phyloP scores from a whole-genome alignment of 352 stramenopile genomes.

The Pythium oligandrum region DNA sequence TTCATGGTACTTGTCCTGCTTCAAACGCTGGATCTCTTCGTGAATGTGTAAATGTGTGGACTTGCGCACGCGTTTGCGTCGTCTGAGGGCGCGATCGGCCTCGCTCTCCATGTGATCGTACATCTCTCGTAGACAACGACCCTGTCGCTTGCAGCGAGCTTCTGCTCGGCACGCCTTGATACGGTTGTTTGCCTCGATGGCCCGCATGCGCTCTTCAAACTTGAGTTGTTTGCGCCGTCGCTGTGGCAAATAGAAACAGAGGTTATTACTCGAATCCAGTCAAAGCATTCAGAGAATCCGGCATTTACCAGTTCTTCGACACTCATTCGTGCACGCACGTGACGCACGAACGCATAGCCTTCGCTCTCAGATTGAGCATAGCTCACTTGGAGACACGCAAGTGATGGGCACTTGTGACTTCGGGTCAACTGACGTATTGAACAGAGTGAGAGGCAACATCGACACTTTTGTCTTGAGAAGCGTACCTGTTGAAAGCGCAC shows the following conservation, averaged over 20 bases:
- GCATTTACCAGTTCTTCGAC: slow-evolving; percentile 52
- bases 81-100: slow-evolving; percentile 42
- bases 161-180: slow-evolving; percentile 26
- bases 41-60: slow-evolving; percentile 53
- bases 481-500: slow-evolving; percentile 39
- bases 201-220: slow-evolving; percentile 30
- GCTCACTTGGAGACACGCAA: slow-evolving; percentile 38
- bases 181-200: slow-evolving; percentile 26
- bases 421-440: slow-evolving; percentile 33
- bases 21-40: slow-evolving; percentile 45
- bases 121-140: slow-evolving; percentile 30
- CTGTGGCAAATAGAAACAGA: slow-evolving; percentile 5
- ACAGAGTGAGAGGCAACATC: not conserved
- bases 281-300: not conserved
- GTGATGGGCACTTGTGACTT: slow-evolving; percentile 37
- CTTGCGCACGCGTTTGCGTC: slow-evolving; percentile 50
- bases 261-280: not conserved
- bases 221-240: slow-evolving; percentile 33
- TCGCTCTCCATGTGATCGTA: slow-evolving; percentile 56
- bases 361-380: slow-evolving; percentile 41
- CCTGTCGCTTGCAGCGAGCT: slow-evolving; percentile 33
- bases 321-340: slow-evolving; percentile 31
- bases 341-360: slow-evolving; percentile 32
- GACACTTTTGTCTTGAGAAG: not conserved
- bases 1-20: slow-evolving; percentile 32